phyloP scores from a whole-genome alignment of 176 grass and related monocot species.

The Melocanna baccifera region DNA sequence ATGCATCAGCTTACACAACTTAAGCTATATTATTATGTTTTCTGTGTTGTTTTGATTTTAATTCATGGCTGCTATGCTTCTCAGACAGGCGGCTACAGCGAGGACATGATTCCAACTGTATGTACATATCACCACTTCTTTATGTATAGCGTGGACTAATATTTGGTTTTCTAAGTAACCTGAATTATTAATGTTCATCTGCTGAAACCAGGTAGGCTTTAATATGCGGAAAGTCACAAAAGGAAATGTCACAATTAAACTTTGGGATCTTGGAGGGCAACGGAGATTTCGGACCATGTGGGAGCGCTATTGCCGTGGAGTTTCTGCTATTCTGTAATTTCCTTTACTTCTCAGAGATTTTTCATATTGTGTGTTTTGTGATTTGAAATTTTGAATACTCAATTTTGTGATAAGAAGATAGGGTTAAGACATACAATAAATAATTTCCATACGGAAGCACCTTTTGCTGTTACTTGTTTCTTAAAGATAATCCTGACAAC shows the following conservation, averaged over 20 bases:
- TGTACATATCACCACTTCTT: constrained; percentile 18
- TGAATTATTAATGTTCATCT: constrained; percentile 24
- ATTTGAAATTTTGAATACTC: not conserved
- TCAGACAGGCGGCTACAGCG: constrained; percentile 96
- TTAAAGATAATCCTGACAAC: not conserved
- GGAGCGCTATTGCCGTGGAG: constrained; percentile 97
- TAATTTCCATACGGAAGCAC: not conserved
- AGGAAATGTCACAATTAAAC: constrained; percentile 99
- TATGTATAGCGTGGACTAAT: not conserved
- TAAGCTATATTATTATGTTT: constrained; percentile 25
- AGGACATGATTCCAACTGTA: constrained; percentile 99
- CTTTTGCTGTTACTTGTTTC: not conserved
- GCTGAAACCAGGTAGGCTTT: constrained; percentile 76
- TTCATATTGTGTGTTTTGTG: not conserved
- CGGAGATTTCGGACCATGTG: constrained; percentile 96
- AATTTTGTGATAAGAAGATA: not conserved
- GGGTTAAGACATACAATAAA: not conserved
- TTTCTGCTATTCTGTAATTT: constrained; percentile 94
- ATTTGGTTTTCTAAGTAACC: not conserved
- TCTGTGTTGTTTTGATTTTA: constrained; percentile 41
- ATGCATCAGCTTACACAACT: constrained; percentile 30
- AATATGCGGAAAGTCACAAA: constrained; percentile 99
- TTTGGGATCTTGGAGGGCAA: constrained; percentile 98
- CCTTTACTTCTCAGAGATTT: not conserved
- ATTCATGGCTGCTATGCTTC: constrained; percentile 36